phyloP scores from a whole-genome alignment of 306 rosid genomes.

The Vigna unguiculata region DNA sequence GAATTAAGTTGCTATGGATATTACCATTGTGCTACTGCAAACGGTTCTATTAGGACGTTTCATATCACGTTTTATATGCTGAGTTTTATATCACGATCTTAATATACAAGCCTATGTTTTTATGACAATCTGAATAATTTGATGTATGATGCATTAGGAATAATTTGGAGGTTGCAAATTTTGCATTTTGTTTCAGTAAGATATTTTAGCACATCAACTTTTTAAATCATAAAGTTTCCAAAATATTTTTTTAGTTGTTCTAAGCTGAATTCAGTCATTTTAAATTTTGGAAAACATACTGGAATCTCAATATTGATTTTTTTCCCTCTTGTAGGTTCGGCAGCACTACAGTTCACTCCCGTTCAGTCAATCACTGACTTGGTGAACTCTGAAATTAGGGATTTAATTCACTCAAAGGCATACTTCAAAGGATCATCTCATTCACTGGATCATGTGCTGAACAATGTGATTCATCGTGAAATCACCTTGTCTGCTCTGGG shows the following conservation, averaged over 20 bases:
- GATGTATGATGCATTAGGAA: conserved; percentile 17
- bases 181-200: conserved; percentile 12
- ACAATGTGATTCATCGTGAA: conserved; percentile 61
- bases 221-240: conserved; percentile 6
- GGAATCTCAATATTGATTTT: conserved; percentile 33
- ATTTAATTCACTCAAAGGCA: conserved; percentile 64
- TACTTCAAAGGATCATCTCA: conserved; percentile 78
- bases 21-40: conserved; percentile 22
- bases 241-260: background rate
- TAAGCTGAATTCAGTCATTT: conserved; percentile 13
- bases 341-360: conserved; percentile 70
- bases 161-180: conserved; percentile 24
- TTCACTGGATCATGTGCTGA: conserved; percentile 64
- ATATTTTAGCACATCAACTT: conserved; percentile 34
- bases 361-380: conserved; percentile 61
- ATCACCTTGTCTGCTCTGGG: conserved; percentile 73
- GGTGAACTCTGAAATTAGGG: conserved; percentile 66
- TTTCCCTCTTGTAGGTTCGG: conserved; percentile 62
- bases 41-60: conserved; percentile 1
- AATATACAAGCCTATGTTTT: conserved; percentile 16
- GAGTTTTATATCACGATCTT: conserved; percentile 1
- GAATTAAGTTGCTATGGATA: background rate
- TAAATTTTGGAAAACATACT: conserved; percentile 15
- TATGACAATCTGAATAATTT: conserved; percentile 3
- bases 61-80: conserved; percentile 4